Percentiles rank a stretch among this genome's conserved stretches.
These are phyloP conservation scores for Phytophthora gonapodyides DNA, from an alignment of 352 stramenopile species.

Conservation along the genomic window DNA sequence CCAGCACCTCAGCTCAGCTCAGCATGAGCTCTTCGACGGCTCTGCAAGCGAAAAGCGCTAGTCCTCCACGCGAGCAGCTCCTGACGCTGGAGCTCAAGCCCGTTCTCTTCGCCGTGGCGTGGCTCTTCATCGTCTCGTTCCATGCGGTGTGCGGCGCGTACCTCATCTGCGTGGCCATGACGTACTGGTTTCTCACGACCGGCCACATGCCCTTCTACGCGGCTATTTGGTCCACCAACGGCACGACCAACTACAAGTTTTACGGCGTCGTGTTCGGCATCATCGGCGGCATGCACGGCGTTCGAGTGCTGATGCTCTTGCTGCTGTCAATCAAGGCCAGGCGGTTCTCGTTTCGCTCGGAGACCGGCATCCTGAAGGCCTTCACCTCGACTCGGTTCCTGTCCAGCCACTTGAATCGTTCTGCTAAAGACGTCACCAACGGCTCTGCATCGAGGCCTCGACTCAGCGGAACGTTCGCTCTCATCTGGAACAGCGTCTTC, in stretches of 20 bases:
- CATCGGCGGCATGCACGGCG: slow-evolving; percentile 30
- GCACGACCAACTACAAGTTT: slow-evolving; percentile 27
- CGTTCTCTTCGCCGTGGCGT: slow-evolving; percentile 11
- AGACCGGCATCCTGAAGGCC: slow-evolving; percentile 1
- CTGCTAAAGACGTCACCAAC: not conserved
- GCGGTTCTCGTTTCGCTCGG: slow-evolving; percentile 29
- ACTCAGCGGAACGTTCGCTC: not conserved
- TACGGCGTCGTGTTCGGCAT: slow-evolving; percentile 33
- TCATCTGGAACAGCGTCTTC: slow-evolving; percentile 16
- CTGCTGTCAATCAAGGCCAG: slow-evolving; percentile 21
- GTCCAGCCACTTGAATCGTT: not conserved
- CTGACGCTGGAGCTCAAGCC: slow-evolving; percentile 11
- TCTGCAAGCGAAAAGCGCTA: slow-evolving; percentile 4
- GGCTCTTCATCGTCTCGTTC: slow-evolving; percentile 31
- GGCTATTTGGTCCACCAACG: slow-evolving; percentile 29
- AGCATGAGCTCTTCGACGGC: not conserved
- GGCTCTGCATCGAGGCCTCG: not conserved
- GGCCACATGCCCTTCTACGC: slow-evolving; percentile 36
- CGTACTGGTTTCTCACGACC: slow-evolving; percentile 34
- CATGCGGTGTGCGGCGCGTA: slow-evolving; percentile 28
- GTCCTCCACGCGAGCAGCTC: not conserved
- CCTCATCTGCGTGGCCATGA: slow-evolving; percentile 30
- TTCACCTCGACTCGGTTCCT: not conserved
- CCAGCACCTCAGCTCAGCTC: too few relatives aligned
- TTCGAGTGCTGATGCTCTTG: slow-evolving; percentile 29